Conservation (phyloP, 2,329 filamentous ascomycete species). For the Zalaria sp. region DNA sequence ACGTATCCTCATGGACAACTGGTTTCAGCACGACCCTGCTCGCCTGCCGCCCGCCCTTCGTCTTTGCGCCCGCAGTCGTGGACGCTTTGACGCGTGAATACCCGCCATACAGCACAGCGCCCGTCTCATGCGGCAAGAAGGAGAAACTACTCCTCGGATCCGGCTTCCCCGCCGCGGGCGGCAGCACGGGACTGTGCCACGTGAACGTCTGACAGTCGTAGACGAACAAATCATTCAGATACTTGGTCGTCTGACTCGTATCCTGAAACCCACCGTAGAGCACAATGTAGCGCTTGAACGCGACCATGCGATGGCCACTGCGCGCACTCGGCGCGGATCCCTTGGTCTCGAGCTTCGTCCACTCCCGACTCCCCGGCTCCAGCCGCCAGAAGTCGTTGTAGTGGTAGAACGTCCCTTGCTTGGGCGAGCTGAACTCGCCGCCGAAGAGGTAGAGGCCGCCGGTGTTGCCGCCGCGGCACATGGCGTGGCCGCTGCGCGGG, state of each 20-base stretch:
- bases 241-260: conserved; percentile 87
- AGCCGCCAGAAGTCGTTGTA: conserved; percentile 98
- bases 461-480: conserved; percentile 78
- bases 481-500: conserved; percentile 84
- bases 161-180: conserved; percentile 70
- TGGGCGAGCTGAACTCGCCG: conserved; percentile 90
- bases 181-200: conserved; percentile 67
- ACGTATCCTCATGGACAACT: conserved; percentile 87
- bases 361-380: conserved; percentile 72
- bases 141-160: conserved; percentile 87
- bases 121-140: conserved; percentile 76
- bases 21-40: conserved; percentile 68
- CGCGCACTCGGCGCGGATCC: conserved; percentile 70
- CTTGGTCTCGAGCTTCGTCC: conserved; percentile 73
- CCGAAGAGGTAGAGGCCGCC: conserved; percentile 85
- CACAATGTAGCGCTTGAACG: conserved; percentile 92
- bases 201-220: conserved; percentile 81
- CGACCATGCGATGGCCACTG: conserved; percentile 79
- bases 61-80: conserved; percentile 42
- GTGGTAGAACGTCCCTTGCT: conserved; percentile 97
- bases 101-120: conserved; percentile 81
- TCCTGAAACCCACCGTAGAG: conserved; percentile 96
- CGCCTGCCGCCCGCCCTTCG: conserved; percentile 44
- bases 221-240: conserved; percentile 85
- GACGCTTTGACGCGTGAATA: conserved; percentile 82